Percentiles rank a stretch among this genome's conserved stretches.
phyloP scores from a whole-genome alignment of 2,329 filamentous ascomycete species.

The Knoxdaviesia capensis region DNA sequence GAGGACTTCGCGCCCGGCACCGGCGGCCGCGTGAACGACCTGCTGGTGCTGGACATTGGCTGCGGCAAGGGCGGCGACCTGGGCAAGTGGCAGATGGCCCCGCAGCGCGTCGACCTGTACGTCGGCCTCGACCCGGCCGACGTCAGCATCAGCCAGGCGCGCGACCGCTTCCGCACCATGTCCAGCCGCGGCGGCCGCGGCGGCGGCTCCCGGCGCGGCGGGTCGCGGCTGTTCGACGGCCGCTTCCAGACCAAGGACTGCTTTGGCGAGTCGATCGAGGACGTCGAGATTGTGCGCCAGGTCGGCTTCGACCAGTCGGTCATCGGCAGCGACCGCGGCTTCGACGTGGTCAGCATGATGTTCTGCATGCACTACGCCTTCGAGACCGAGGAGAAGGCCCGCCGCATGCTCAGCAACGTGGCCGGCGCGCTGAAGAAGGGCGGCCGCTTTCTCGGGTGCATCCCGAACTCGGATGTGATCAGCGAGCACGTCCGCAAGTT shows the following conservation, averaged over 20 bases:
- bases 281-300: constrained; percentile 61
- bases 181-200: constrained; percentile 34
- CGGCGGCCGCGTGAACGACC: constrained; percentile 28
- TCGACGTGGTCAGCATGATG: constrained; percentile 97
- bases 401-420: constrained; percentile 85
- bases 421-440: constrained; percentile 81
- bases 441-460: constrained; percentile 82
- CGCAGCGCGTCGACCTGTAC: constrained; percentile 80
- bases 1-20: constrained; percentile 49
- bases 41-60: constrained; percentile 80
- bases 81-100: constrained; percentile 87
- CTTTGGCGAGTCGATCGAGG: constrained; percentile 65
- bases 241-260: constrained; percentile 86
- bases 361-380: constrained; percentile 99
- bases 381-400: constrained; percentile 74
- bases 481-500: constrained; percentile 58
- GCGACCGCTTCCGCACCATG: constrained; percentile 65
- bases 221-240: constrained; percentile 53
- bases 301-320: constrained; percentile 71
- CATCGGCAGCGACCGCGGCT: constrained; percentile 51
- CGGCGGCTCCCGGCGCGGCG: constrained; percentile 19
- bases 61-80: constrained; percentile 94
- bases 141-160: constrained; percentile 76
- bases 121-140: constrained; percentile 89
- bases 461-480: constrained; percentile 91